Conservation (phyloP, 768 basidiomycete genomes). For the Cyclocybe aegerita region DNA sequence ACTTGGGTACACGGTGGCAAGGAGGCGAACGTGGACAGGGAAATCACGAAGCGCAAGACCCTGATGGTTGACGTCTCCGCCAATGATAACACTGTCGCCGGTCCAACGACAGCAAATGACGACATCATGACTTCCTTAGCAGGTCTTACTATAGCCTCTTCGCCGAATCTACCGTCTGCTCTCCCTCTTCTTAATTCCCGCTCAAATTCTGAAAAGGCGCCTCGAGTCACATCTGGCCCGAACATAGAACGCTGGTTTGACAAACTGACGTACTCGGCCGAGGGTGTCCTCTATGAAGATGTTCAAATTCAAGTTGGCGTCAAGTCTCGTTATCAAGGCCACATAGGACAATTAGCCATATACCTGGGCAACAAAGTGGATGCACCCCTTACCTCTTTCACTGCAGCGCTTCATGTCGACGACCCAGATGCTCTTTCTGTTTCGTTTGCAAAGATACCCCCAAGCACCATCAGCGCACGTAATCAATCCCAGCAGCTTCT, state of each 20-base stretch:
- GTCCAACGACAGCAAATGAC: slow-evolving; percentile 17
- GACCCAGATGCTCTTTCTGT: slow-evolving; percentile 77
- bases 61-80: slow-evolving; percentile 35
- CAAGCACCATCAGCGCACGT: slow-evolving; percentile 74
- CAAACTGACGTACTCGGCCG: slow-evolving; percentile 72
- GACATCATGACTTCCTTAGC: slow-evolving; percentile 75
- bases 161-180: slow-evolving; percentile 15
- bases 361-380: slow-evolving; percentile 97
- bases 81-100: slow-evolving; percentile 32
- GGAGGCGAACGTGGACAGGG: slow-evolving; percentile 82
- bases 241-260: slow-evolving; percentile 89
- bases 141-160: slow-evolving; percentile 61
- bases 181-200: slow-evolving; percentile 12
- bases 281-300: slow-evolving; percentile 95
- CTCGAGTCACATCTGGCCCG: slow-evolving; percentile 63
- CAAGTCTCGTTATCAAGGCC: slow-evolving; percentile 95
- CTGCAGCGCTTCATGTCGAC: slow-evolving; percentile 71
- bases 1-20: slow-evolving; percentile 97
- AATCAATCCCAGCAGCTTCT: slow-evolving; percentile 92
- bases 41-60: slow-evolving; percentile 54
- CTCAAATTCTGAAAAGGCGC: slow-evolving; percentile 35
- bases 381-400: slow-evolving; percentile 87
- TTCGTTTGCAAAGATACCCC: slow-evolving; percentile 89
- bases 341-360: slow-evolving; percentile 89
- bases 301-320: slow-evolving; percentile 93